These are phyloP conservation scores for Saccharomyces pastorianus DNA, from an alignment of 1,139 yeast genomes.

Conservation along the genomic window DNA sequence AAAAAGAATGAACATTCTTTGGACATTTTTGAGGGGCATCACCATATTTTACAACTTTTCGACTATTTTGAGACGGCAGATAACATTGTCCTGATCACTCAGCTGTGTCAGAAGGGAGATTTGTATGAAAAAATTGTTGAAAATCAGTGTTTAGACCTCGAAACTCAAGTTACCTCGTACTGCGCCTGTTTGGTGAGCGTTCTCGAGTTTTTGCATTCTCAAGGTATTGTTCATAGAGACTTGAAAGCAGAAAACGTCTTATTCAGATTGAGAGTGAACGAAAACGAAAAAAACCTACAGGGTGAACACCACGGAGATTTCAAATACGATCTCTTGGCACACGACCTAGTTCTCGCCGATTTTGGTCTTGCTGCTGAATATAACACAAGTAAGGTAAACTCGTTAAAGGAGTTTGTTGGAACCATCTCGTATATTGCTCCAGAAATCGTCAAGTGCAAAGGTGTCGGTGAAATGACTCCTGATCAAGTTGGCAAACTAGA, in stretches of 20 bases:
- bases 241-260: slow-evolving; percentile 82
- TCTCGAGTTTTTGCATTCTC: slow-evolving; percentile 58
- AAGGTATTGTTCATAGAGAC: slow-evolving; percentile 77
- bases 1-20: slow-evolving; percentile 4
- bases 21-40: slow-evolving; percentile 36
- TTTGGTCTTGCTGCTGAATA: slow-evolving; percentile 44
- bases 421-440: slow-evolving; percentile 76
- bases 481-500: slow-evolving; percentile 14
- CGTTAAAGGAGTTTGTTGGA: slow-evolving; percentile 46
- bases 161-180: slow-evolving; percentile 41
- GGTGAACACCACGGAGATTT: not conserved
- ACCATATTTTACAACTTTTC: slow-evolving; percentile 54
- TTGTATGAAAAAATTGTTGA: slow-evolving; percentile 51
- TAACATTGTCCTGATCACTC: slow-evolving; percentile 54
- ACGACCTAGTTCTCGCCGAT: slow-evolving; percentile 58
- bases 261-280: slow-evolving; percentile 32
- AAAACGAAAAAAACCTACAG: slow-evolving; percentile 13
- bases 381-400: slow-evolving; percentile 10
- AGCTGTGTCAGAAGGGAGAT: slow-evolving; percentile 62
- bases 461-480: slow-evolving; percentile 25
- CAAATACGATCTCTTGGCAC: slow-evolving; percentile 30
- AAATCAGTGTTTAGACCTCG: slow-evolving; percentile 39
- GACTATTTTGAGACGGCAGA: slow-evolving; percentile 66
- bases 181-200: slow-evolving; percentile 44
- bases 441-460: slow-evolving; percentile 46